phyloP scores from a whole-genome alignment of 345 rosid species.

The Corchorus capsularis region DNA sequence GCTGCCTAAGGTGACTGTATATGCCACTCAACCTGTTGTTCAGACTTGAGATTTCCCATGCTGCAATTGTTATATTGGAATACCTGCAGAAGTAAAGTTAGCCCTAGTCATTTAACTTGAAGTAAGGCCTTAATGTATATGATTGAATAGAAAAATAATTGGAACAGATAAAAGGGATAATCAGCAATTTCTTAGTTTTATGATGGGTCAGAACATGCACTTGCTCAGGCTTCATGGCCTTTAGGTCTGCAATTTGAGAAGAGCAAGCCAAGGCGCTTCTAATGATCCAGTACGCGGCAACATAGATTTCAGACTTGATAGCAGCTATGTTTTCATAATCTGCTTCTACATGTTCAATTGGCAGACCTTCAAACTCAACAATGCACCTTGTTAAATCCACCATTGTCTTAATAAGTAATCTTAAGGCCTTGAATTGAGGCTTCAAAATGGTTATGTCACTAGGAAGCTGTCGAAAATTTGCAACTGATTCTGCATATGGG shows the following conservation, averaged over 20 bases:
- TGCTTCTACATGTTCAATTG: constrained; percentile 36
- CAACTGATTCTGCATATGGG: constrained; percentile 61
- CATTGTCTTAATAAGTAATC: constrained; percentile 47
- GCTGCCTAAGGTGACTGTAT: constrained; percentile 43
- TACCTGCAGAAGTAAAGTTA: constrained; percentile 37
- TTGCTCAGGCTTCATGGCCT: constrained; percentile 47
- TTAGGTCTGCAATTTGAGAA: constrained; percentile 51
- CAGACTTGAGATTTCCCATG: constrained; percentile 70
- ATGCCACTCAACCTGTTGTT: constrained; percentile 47
- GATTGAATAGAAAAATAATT: not conserved
- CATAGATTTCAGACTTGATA: constrained; percentile 46
- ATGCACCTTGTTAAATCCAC: constrained; percentile 57
- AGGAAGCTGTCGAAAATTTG: constrained; percentile 58
- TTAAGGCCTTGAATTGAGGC: constrained; percentile 59
- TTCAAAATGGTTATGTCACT: constrained; percentile 36
- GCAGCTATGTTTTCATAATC: constrained; percentile 42
- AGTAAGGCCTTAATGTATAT: not conserved
- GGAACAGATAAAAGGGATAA: not conserved
- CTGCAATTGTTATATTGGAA: constrained; percentile 43
- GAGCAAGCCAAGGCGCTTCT: constrained; percentile 62
- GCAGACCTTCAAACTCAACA: constrained; percentile 56
- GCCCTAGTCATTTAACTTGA: not conserved
- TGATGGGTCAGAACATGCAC: constrained; percentile 60
- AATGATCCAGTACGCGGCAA: constrained; percentile 65
- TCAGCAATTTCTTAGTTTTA: constrained; percentile 17